Conservation (phyloP, 768 basidiomycete species). For the Hypsizygus marmoreus region DNA sequence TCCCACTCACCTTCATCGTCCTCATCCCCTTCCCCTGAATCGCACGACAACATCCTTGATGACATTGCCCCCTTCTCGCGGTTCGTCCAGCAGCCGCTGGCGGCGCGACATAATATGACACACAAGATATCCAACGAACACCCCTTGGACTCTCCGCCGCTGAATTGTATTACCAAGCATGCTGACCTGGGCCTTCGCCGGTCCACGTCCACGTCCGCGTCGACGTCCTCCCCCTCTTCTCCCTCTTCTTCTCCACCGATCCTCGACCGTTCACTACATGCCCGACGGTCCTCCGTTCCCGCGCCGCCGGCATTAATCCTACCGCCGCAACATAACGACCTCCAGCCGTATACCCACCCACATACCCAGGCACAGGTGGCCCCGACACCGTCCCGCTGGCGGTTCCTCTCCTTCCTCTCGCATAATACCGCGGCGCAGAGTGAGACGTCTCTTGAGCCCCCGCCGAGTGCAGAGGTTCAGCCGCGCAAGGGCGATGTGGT, state of each 20-base stretch:
- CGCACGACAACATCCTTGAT: constrained; percentile 13
- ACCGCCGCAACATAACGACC: constrained; percentile 15
- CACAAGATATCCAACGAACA: constrained; percentile 30
- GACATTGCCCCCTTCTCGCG: constrained; percentile 22
- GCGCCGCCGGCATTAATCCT: constrained; percentile 2
- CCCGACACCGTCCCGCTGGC: constrained; percentile 41
- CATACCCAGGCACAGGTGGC: constrained; percentile 7
- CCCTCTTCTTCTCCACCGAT: not conserved
- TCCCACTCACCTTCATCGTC: constrained; percentile 25
- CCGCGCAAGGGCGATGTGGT: constrained; percentile 68
- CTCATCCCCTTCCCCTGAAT: constrained; percentile 27
- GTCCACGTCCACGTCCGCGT: constrained; percentile 6
- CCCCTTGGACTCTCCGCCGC: too few species aligned
- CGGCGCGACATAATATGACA: constrained; percentile 5
- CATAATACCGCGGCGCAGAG: constrained; percentile 28
- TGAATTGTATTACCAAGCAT: too few species aligned
- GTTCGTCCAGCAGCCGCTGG: constrained; percentile 19
- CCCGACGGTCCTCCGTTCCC: constrained; percentile 19
- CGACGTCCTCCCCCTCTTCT: not conserved
- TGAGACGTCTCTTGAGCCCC: constrained; percentile 12
- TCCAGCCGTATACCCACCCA: constrained; percentile 6
- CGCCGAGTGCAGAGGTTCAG: constrained; percentile 16
- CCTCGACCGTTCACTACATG: not conserved
- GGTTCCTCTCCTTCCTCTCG: constrained; percentile 52
- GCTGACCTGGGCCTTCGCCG: constrained; percentile 6